Evolutionary conservation across 2,329 filamentous ascomycete species (phyloP).

Genomic region (Xenosphaeropsis pyriputrescens): DNA sequence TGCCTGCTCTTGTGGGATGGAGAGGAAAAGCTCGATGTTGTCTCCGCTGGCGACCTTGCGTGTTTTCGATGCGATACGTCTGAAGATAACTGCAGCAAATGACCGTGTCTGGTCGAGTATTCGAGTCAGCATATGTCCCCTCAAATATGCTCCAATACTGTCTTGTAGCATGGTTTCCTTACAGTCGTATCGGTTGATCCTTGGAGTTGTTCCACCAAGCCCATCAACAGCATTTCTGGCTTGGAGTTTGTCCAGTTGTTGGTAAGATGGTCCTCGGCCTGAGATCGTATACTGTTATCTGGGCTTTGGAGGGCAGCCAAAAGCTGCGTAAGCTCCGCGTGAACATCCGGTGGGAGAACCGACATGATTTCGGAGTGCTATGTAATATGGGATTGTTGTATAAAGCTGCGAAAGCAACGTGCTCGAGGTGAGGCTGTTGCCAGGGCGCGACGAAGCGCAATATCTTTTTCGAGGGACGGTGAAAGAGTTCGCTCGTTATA

Average conservation of each 20-base stretch:
- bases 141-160: neutral
- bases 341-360: slow-evolving; percentile 69
- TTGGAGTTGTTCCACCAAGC: slow-evolving; percentile 81
- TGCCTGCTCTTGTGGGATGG: slow-evolving; percentile 58
- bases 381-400: neutral
- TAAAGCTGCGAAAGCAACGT: neutral
- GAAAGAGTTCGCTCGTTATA: too few relatives aligned
- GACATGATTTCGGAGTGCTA: slow-evolving; percentile 43
- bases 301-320: slow-evolving; percentile 77
- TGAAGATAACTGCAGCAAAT: slow-evolving; percentile 87
- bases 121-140: slow-evolving; percentile 6
- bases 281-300: slow-evolving; percentile 73
- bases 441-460: neutral
- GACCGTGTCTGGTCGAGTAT: slow-evolving; percentile 55
- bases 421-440: neutral
- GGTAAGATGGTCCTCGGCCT: slow-evolving; percentile 82
- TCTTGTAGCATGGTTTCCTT: slow-evolving; percentile 3
- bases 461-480: too few relatives aligned
- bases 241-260: slow-evolving; percentile 74
- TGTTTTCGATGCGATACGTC: slow-evolving; percentile 80
- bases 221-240: slow-evolving; percentile 85
- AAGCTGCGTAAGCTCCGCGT: slow-evolving; percentile 72
- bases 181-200: slow-evolving; percentile 38
- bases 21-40: slow-evolving; percentile 73
- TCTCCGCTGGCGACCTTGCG: slow-evolving; percentile 61